Percentiles rank a stretch among this genome's conserved stretches.
Conservation (phyloP, 2,329 filamentous ascomycete species). For the Ophiostoma ips region DNA sequence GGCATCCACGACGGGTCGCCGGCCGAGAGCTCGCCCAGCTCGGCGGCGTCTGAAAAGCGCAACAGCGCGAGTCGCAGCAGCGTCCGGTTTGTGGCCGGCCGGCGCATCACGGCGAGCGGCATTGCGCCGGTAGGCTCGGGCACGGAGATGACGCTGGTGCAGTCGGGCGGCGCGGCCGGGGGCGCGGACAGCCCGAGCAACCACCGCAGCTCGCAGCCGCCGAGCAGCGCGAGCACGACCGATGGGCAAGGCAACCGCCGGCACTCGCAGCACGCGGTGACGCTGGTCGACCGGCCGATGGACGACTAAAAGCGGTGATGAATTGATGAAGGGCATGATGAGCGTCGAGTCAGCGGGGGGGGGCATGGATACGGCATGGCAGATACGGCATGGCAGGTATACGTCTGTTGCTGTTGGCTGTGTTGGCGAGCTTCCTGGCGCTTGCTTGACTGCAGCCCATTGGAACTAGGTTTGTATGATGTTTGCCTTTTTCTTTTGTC, state of each 20-base stretch:
- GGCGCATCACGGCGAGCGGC: conserved; percentile 28
- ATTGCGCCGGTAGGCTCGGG: conserved; percentile 18
- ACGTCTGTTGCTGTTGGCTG: background rate
- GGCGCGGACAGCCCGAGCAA: conserved; percentile 4
- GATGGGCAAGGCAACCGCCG: conserved; percentile 4
- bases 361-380: too few relatives aligned
- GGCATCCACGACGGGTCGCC: background rate
- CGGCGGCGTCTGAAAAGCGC: conserved; percentile 36
- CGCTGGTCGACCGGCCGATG: conserved; percentile 64
- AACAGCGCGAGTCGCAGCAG: conserved; percentile 46
- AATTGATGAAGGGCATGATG: conserved; percentile 4
- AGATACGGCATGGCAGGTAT: too few relatives aligned
- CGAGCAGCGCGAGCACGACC: too few relatives aligned
- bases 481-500: background rate
- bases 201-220: background rate
- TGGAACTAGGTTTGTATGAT: background rate
- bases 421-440: background rate
- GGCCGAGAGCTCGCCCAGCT: background rate
- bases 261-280: conserved; percentile 37
- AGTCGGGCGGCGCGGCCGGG: background rate
- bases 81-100: conserved; percentile 37
- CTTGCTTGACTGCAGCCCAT: background rate
- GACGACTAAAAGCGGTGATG: conserved; percentile 40
- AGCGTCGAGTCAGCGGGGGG: background rate
- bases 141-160: background rate